Conservation (phyloP, 73 alveolate genomes). For the Diophrys appendiculata region DNA sequence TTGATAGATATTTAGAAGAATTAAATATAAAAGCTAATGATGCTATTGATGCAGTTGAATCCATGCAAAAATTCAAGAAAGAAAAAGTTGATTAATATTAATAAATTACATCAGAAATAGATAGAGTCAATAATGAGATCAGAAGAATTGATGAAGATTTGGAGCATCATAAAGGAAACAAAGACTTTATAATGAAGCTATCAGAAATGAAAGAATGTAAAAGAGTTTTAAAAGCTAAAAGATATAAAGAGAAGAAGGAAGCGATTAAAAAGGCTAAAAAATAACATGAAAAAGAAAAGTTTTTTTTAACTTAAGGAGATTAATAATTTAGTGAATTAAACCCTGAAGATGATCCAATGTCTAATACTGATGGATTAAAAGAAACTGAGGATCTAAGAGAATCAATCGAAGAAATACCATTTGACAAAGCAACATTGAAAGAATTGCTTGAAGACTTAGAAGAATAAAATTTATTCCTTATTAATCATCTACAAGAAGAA, state of each 20-base stretch:
- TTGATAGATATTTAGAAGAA: conserved; percentile 29
- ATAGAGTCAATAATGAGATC: conserved; percentile 9
- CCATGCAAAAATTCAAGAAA: conserved; percentile 6
- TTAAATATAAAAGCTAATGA: conserved; percentile 7
- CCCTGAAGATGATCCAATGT: no score
- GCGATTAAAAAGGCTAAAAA: no score
- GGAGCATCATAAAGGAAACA: conserved; percentile 3
- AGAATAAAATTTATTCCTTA: not conserved
- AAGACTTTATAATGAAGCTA: conserved; percentile 18
- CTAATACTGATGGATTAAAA: not conserved
- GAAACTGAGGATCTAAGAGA: not conserved
- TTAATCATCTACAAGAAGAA: not conserved
- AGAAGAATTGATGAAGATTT: conserved; percentile 11
- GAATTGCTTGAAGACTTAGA: not conserved
- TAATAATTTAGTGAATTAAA: no score
- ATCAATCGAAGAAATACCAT: not conserved
- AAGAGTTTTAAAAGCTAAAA: conserved; percentile 1
- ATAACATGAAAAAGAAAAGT: no score
- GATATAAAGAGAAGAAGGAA: not conserved
- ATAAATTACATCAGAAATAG: not conserved
- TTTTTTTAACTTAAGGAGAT: no score
- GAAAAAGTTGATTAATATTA: not conserved
- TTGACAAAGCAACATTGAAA: not conserved
- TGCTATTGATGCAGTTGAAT: conserved; percentile 17
- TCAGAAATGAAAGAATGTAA: not conserved